A percentile compares a stretch with the other conserved stretches of the same genome.
phyloP scores from a whole-genome alignment of 2,329 filamentous ascomycete species.

The Incumbomyces lentus region DNA sequence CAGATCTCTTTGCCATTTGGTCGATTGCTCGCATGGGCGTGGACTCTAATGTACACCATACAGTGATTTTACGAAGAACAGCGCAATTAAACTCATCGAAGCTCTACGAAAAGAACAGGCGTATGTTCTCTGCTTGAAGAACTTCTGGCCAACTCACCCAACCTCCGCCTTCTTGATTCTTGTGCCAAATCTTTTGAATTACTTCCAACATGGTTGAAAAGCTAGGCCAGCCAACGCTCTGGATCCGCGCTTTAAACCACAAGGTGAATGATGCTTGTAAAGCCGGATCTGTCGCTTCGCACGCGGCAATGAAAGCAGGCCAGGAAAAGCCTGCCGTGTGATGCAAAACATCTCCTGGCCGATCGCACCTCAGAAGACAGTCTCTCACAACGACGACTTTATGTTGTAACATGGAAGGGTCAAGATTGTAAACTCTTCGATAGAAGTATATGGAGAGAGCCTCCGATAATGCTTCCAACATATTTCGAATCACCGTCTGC shows the following conservation, averaged over 20 bases:
- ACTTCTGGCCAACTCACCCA: too few species aligned
- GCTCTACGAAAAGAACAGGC: too few species aligned
- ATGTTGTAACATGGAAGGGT: conserved; percentile 32
- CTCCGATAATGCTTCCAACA: conserved; percentile 29
- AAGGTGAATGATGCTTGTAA: conserved; percentile 12
- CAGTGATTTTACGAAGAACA: too few species aligned
- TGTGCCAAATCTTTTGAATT: not conserved
- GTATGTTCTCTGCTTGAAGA: too few species aligned
- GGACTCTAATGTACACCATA: too few species aligned
- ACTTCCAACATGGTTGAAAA: not conserved
- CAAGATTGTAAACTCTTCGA: conserved; percentile 33
- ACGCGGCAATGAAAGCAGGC: conserved; percentile 36
- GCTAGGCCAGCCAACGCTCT: not conserved
- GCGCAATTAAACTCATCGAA: too few species aligned
- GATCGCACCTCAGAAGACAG: conserved; percentile 24
- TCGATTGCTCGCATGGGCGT: too few species aligned
- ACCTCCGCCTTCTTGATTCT: not conserved
- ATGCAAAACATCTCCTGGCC: conserved; percentile 15
- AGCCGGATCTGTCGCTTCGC: conserved; percentile 30
- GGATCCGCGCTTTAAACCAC: not conserved
- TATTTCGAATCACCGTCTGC: too few species aligned
- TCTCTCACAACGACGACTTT: conserved; percentile 29
- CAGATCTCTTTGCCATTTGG: too few species aligned
- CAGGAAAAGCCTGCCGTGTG: conserved; percentile 22
- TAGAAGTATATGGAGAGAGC: conserved; percentile 39